Conservation (phyloP, 2,329 filamentous ascomycete species). For the Bipolaris zeicola region DNA sequence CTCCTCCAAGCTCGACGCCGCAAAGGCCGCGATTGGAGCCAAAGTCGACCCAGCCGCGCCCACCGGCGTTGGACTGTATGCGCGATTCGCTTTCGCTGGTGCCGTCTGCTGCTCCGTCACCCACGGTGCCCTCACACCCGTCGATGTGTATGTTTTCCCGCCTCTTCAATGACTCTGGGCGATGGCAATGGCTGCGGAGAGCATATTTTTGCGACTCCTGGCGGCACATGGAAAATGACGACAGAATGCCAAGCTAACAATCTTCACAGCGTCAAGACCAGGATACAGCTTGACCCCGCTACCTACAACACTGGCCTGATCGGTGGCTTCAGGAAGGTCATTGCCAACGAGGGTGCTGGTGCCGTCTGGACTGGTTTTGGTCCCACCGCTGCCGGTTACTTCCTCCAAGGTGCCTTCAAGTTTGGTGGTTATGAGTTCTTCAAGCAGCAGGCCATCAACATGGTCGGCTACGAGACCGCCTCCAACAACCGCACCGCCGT, state of each 20-base stretch:
- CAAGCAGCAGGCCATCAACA: constrained; percentile 88
- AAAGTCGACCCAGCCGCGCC: constrained; percentile 58
- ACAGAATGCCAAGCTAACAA: constrained; percentile 32
- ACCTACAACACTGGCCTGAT: constrained; percentile 90
- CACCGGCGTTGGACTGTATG: constrained; percentile 77
- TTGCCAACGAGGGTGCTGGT: constrained; percentile 77
- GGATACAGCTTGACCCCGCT: constrained; percentile 87
- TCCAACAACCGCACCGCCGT: constrained; percentile 79
- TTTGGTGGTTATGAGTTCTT: constrained; percentile 96
- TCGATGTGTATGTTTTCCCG: constrained; percentile 82
- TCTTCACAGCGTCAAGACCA: constrained; percentile 80
- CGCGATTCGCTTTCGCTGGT: constrained; percentile 94
- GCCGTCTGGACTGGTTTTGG: constrained; percentile 85
- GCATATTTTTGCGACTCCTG: constrained; percentile 16
- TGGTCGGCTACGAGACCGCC: constrained; percentile 70
- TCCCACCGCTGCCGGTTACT: constrained; percentile 87
- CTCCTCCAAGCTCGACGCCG: constrained; percentile 59
- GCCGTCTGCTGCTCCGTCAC: constrained; percentile 98
- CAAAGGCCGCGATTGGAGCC: constrained; percentile 55
- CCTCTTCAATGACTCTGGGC: constrained; percentile 6
- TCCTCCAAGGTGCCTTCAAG: constrained; percentile 92
- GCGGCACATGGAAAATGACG: constrained; percentile 18
- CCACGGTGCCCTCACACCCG: constrained; percentile 91
- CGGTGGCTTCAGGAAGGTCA: constrained; percentile 84
- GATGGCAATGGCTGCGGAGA: constrained; percentile 37